Conservation (phyloP, 208 protist genomes). For the Acanthamoeba triangularis region DNA sequence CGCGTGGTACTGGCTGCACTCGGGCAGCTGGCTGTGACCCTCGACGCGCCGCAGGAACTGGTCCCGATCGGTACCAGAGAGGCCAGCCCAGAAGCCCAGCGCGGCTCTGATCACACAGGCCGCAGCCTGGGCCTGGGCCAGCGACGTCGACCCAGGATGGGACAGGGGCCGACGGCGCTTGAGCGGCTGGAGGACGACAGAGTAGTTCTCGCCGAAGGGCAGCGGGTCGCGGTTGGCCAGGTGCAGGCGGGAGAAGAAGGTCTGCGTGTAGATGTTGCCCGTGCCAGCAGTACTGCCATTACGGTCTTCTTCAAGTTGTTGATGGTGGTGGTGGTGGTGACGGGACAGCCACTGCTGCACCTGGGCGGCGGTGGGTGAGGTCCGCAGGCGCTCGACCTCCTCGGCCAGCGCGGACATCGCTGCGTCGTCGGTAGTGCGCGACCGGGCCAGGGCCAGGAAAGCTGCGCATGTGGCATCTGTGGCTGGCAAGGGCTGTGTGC, state of each 20-base stretch:
- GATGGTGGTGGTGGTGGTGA: too few species aligned
- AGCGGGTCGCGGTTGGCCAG: background rate
- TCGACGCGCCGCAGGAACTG: background rate
- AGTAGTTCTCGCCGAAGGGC: slow-evolving; percentile 62
- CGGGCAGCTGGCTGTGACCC: background rate
- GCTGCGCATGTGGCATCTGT: background rate
- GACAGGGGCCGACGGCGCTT: background rate
- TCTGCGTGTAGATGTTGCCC: slow-evolving; percentile 14
- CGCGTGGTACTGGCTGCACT: background rate
- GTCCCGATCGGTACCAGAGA: background rate
- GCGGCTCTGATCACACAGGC: background rate
- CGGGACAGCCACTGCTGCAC: background rate
- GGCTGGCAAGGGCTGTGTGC: background rate
- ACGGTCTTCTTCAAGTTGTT: background rate
- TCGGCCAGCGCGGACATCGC: background rate
- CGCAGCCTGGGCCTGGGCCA: background rate
- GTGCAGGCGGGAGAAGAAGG: slow-evolving; percentile 38
- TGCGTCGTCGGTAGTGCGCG: background rate
- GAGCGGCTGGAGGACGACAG: background rate
- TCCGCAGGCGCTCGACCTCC: background rate
- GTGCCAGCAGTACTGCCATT: background rate
- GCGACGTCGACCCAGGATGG: background rate
- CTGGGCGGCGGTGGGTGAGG: background rate
- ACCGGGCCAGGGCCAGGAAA: background rate
- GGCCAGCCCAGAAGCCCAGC: background rate